phyloP scores from a whole-genome alignment of 1,284 basidiomycete species.

The Sphaerobolus stellatus region DNA sequence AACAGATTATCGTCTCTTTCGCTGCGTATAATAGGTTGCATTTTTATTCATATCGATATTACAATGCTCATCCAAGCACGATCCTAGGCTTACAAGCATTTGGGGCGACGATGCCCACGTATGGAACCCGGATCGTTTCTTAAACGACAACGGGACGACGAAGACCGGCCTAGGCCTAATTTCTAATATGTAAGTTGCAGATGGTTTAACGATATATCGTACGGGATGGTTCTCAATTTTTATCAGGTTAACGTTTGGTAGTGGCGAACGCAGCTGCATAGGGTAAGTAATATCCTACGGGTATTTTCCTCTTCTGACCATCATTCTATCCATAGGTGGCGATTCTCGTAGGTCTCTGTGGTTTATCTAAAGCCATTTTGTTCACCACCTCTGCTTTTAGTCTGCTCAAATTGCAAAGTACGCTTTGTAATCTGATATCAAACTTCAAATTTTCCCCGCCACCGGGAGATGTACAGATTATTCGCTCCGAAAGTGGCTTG shows the following conservation, averaged over 20 bases:
- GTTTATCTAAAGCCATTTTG: too few relatives aligned
- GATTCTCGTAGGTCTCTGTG: too few relatives aligned
- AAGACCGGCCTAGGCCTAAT: constrained; percentile 5
- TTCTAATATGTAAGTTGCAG: constrained; percentile 15
- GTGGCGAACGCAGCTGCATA: constrained; percentile 38
- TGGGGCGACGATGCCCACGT: constrained; percentile 21
- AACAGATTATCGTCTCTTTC: constrained; percentile 33
- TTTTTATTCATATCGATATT: background rate
- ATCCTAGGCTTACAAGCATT: background rate
- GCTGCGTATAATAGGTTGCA: constrained; percentile 31
- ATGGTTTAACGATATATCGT: background rate
- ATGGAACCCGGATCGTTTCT: constrained; percentile 24
- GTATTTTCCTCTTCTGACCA: too few relatives aligned
- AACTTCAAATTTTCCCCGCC: too few relatives aligned
- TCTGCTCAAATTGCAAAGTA: too few relatives aligned
- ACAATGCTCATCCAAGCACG: background rate
- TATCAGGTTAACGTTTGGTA: constrained; percentile 43
- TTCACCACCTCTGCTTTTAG: too few relatives aligned
- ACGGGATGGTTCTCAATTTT: background rate
- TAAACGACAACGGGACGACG: constrained; percentile 23
- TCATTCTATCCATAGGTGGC: too few relatives aligned
- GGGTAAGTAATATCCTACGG: too few relatives aligned
- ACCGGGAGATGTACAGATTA: too few relatives aligned
- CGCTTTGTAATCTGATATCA: too few relatives aligned
- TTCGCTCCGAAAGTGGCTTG: too few relatives aligned